These are phyloP conservation scores for Fusarium sp. DNA, from an alignment of 2,329 filamentous ascomycete species.

Conservation along the genomic window DNA sequence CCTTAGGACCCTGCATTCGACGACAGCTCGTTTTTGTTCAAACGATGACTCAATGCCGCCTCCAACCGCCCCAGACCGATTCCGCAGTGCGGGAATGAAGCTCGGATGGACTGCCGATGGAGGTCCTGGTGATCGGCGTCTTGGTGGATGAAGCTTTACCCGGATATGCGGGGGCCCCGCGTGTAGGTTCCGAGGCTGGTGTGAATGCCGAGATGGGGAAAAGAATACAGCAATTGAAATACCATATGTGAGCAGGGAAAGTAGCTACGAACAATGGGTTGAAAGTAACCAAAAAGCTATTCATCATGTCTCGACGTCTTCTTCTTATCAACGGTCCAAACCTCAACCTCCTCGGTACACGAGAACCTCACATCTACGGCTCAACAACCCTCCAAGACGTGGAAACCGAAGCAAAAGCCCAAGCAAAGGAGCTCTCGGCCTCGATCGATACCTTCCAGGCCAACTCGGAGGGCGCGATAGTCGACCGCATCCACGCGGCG, in stretches of 20 bases:
- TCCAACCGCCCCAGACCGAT: conserved; percentile 26
- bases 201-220: conserved; percentile 15
- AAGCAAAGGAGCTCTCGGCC: conserved; percentile 61
- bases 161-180: conserved; percentile 22
- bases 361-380: conserved; percentile 81
- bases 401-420: conserved; percentile 58
- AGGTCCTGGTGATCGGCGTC: conserved; percentile 2
- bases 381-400: conserved; percentile 75
- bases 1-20: not conserved
- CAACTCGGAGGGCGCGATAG: conserved; percentile 80
- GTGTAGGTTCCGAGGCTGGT: not conserved
- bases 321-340: conserved; percentile 86
- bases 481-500: conserved; percentile 79
- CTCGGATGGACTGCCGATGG: conserved; percentile 34
- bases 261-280: not conserved
- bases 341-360: conserved; percentile 81
- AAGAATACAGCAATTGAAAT: conserved; percentile 24
- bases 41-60: conserved; percentile 24
- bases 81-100: conserved; percentile 31
- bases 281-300: not conserved
- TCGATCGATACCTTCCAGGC: conserved; percentile 75
- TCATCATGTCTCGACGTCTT: conserved; percentile 59
- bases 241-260: not conserved
- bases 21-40: conserved; percentile 23
- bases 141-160: conserved; percentile 44